phyloP scores from a whole-genome alignment of 2,329 filamentous ascomycete genomes.

The Atkinsonella hypoxylon region DNA sequence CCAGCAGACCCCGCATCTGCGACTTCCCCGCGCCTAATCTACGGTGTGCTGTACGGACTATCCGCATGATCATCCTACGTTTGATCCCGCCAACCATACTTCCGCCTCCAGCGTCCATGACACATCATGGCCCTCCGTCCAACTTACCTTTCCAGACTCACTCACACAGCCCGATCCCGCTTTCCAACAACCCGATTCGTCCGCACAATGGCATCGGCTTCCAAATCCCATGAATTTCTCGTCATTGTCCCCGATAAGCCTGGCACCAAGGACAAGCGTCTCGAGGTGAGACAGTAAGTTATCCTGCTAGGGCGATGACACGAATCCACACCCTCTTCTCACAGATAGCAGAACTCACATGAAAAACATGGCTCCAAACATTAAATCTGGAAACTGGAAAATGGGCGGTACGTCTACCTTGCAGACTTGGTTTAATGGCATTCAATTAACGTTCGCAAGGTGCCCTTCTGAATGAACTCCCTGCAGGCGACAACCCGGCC shows the following conservation, averaged over 20 bases:
- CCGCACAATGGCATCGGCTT: slow-evolving; percentile 19
- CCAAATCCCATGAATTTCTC: slow-evolving; percentile 49
- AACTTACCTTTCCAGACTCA: background rate
- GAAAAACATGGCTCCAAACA: slow-evolving; percentile 35
- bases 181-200: slow-evolving; percentile 1
- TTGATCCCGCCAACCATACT: background rate
- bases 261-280: slow-evolving; percentile 44
- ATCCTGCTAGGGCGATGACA: too few relatives aligned
- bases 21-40: background rate
- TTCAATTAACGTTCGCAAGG: slow-evolving; percentile 30
- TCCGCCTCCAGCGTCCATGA: background rate
- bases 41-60: too few relatives aligned
- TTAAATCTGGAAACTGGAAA: slow-evolving; percentile 46
- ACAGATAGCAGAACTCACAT: slow-evolving; percentile 35
- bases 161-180: slow-evolving; percentile 1
- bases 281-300: slow-evolving; percentile 47
- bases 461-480: slow-evolving; percentile 53
- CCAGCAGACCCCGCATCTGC: background rate
- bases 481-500: slow-evolving; percentile 44
- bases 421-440: background rate
- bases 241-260: slow-evolving; percentile 58
- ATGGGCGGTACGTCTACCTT: slow-evolving; percentile 45
- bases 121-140: slow-evolving; percentile 9
- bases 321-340: background rate
- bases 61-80: too few relatives aligned